Evolutionary conservation across 2,329 filamentous ascomycete species (phyloP).

Genomic region (Fusarium longipes): DNA sequence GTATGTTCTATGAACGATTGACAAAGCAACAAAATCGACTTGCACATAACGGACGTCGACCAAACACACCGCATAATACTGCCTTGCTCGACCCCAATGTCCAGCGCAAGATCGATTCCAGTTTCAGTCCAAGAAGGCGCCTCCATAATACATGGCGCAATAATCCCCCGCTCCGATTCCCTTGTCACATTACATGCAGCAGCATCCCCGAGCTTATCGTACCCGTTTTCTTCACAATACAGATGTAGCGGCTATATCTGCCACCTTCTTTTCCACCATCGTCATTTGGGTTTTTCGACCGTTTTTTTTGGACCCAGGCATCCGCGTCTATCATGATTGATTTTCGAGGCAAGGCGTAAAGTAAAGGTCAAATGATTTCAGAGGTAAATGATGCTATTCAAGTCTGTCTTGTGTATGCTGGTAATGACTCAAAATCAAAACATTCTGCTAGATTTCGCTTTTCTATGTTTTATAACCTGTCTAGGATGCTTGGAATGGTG

Average conservation of each 20-base stretch:
- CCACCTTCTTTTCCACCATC: neutral
- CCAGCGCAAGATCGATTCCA: neutral
- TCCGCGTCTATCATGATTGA: neutral
- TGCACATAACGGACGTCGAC: neutral
- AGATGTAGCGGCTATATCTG: neutral
- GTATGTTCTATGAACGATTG: neutral
- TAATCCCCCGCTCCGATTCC: neutral
- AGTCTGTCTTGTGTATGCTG: neutral
- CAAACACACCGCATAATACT: neutral
- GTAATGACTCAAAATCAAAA: neutral
- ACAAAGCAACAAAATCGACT: neutral
- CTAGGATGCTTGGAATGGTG: neutral
- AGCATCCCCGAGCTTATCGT: neutral
- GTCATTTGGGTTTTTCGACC: neutral
- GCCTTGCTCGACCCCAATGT: too few relatives aligned
- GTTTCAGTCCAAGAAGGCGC: neutral
- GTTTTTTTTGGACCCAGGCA: neutral
- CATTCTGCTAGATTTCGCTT: neutral
- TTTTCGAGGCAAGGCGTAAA: conserved; percentile 1
- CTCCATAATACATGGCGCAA: neutral
- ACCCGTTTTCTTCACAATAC: neutral
- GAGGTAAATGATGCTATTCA: neutral
- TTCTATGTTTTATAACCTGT: neutral
- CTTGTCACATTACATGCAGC: neutral
- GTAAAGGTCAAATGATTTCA: neutral